phyloP scores from a whole-genome alignment of 768 basidiomycete genomes.

The Boletales sp. region DNA sequence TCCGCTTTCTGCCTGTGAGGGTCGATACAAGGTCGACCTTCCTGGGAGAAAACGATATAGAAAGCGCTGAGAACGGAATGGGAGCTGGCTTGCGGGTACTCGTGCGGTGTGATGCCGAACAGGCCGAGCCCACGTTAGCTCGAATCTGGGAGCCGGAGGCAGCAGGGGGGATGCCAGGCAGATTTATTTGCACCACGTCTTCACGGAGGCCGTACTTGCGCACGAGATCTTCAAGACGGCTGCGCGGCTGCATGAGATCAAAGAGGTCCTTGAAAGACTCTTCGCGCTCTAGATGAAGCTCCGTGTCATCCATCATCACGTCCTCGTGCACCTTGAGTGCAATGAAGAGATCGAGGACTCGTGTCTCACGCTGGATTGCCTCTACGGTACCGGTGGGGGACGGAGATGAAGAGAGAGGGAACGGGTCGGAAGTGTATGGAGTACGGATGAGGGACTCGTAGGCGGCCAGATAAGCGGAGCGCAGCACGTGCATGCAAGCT shows the following conservation, averaged over 20 bases:
- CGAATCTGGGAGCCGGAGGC: not conserved
- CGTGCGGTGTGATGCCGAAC: slow-evolving; percentile 1
- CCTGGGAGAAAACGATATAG: slow-evolving; percentile 38
- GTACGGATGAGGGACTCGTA: slow-evolving; percentile 60
- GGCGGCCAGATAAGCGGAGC: slow-evolving; percentile 67
- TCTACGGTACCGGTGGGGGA: slow-evolving; percentile 30
- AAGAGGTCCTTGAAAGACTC: slow-evolving; percentile 80
- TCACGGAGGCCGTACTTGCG: slow-evolving; percentile 38
- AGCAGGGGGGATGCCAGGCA: slow-evolving; percentile 1
- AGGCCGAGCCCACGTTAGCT: slow-evolving; percentile 1
- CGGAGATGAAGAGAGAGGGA: slow-evolving; percentile 45
- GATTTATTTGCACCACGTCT: slow-evolving; percentile 28
- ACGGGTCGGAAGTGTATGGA: slow-evolving; percentile 78
- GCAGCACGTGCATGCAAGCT: slow-evolving; percentile 81
- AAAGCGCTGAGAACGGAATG: slow-evolving; percentile 35
- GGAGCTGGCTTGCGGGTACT: slow-evolving; percentile 5
- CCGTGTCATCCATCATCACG: slow-evolving; percentile 68
- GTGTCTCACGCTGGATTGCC: slow-evolving; percentile 67
- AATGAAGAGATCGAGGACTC: slow-evolving; percentile 74
- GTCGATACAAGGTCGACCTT: slow-evolving; percentile 36
- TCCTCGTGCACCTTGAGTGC: slow-evolving; percentile 78
- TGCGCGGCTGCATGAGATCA: slow-evolving; percentile 69
- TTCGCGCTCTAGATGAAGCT: slow-evolving; percentile 70
- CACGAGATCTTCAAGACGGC: slow-evolving; percentile 74
- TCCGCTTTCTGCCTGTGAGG: slow-evolving; percentile 39